phyloP scores from a whole-genome alignment of 495 filamentous ascomycete genomes.

The Xylaria sp. region DNA sequence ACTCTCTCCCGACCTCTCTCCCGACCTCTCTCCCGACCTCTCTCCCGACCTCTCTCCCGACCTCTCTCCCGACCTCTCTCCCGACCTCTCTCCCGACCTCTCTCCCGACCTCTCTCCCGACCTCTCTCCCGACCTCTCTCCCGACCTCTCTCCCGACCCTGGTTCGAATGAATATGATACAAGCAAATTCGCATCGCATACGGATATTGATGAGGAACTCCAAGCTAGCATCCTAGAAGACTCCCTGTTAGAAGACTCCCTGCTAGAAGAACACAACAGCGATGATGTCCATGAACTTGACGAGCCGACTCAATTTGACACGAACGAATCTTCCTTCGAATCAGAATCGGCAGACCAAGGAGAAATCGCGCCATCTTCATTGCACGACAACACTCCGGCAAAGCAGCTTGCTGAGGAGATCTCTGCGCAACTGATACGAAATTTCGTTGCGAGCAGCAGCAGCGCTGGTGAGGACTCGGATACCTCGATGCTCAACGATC shows the following conservation, averaged over 20 bases:
- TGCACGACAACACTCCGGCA: conserved; percentile 6
- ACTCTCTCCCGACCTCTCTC: neutral
- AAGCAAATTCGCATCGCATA: conserved; percentile 33
- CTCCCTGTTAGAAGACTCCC: conserved; percentile 30
- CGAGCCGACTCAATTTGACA: conserved; percentile 1
- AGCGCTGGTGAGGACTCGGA: conserved; percentile 26
- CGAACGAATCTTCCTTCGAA: neutral
- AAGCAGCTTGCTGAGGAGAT: conserved; percentile 19
- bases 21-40: too few species aligned
- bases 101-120: too few species aligned
- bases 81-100: too few species aligned
- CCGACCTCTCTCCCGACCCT: neutral
- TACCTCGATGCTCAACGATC: conserved; percentile 30
- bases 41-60: too few species aligned
- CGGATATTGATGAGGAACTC: conserved; percentile 41
- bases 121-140: too few species aligned
- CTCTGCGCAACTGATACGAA: conserved; percentile 15
- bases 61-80: too few species aligned
- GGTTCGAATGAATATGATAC: conserved; percentile 12
- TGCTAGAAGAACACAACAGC: conserved; percentile 23
- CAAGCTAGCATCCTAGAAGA: conserved; percentile 37
- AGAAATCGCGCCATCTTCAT: neutral
- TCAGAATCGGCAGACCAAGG: neutral
- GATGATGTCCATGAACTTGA: neutral
- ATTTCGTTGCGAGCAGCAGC: conserved; percentile 7